A percentile compares a stretch with the other conserved stretches of the same genome.
Evolutionary conservation across 2,329 filamentous ascomycete species (phyloP).

Genomic region (Fusarium sp.): DNA sequence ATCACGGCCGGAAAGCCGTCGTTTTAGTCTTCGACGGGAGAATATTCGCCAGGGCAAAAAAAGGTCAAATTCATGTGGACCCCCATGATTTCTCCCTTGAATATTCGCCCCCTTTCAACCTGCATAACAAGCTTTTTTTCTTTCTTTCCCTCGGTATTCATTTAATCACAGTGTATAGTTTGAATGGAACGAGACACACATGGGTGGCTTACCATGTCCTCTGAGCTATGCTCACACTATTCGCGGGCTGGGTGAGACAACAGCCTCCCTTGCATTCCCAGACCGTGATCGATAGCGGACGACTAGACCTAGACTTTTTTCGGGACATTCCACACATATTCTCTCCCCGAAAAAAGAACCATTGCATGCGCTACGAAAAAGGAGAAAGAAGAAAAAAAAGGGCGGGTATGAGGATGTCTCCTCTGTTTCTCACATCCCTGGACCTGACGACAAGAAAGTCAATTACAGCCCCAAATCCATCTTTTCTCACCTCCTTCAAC

Average conservation of each 20-base stretch:
- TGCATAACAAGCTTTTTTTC: background rate
- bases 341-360: background rate
- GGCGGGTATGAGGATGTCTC: background rate
- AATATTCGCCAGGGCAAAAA: background rate
- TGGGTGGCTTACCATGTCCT: background rate
- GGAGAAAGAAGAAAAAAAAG: background rate
- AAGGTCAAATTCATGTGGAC: background rate
- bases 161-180: background rate
- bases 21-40: background rate
- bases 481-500: background rate
- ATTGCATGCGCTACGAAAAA: background rate
- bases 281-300: background rate
- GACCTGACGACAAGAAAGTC: background rate
- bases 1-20: background rate
- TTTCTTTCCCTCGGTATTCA: background rate
- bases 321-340: background rate
- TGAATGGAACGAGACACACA: background rate
- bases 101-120: background rate
- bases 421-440: background rate
- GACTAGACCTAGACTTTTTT: background rate
- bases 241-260: background rate
- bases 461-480: conserved; percentile 2
- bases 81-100: background rate
- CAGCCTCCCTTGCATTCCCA: background rate
- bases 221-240: background rate